Evolutionary conservation across 2,329 filamentous ascomycete genomes (phyloP), one percentile per base, ranked within the genome.

Genomic region (Colletotrichum sp.): DNA sequence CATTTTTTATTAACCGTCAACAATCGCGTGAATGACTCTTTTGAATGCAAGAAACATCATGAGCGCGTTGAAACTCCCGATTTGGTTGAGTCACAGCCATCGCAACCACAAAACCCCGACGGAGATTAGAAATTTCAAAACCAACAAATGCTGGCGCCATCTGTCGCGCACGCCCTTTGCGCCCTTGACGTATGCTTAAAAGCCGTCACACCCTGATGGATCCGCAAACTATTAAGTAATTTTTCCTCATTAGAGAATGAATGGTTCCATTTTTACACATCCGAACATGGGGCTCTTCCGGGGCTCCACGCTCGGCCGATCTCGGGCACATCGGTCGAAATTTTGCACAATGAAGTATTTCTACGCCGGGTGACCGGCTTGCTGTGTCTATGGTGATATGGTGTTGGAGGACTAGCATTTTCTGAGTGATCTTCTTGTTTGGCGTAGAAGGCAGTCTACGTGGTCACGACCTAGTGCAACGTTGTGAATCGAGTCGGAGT

Each of bases 221-320:
- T 58, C 27, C 27, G 55, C 22, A 58, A 22, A 58, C 22, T 66
- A 55, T 68, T 55, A 68, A 52, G 55, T 72, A 36, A 68, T 56
- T 39, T 32, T 8, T 22, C 66, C n/a, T 22, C 32, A 18, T 64
- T 58, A 5, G 5, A 22, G 25, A 16, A n/a, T n/a, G 18, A 58
- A 36, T 56, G 10, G 65, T 28, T 43, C 56, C 39, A 74, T 64
- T 64, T n/a, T 74, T 65, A 69, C 58, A 62, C 39, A 64, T n/a
- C 39, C 56, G 25, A 39, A 48, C 15, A 64, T 74, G 56, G 71
- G 66, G 27, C 48, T 60, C 25, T 55, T 60, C 32, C 67, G 71
- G 66, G 28, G 48, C 43, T 66, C 58, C 60, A 65, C 28, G 60
- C 60, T 74, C 66, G 66, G 71, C 71, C 71, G 71, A 71, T 62